Conservation (phyloP, 73 alveolate species). For the Chromera velia region DNA sequence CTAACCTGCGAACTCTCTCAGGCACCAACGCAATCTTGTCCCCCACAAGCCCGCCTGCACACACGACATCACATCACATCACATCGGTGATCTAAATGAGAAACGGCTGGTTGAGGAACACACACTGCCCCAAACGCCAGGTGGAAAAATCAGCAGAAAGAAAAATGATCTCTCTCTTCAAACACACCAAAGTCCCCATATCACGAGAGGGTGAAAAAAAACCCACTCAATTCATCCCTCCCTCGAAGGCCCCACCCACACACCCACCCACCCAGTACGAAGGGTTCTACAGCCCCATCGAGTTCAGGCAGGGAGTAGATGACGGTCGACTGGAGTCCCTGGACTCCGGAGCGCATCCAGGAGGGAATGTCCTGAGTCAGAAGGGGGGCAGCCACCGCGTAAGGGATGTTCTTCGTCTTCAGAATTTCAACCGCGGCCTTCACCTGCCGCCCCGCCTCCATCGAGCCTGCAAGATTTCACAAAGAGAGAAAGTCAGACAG, state of each 20-base stretch:
- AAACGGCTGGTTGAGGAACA: neutral
- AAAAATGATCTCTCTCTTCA: too few relatives aligned
- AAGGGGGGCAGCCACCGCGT: slow-evolving; percentile 39
- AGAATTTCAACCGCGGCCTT: slow-evolving; percentile 6
- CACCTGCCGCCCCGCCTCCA: slow-evolving; percentile 11
- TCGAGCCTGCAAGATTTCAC: too few relatives aligned
- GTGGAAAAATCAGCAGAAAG: too few relatives aligned
- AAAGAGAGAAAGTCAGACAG: too few relatives aligned
- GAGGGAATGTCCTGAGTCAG: slow-evolving; percentile 16
- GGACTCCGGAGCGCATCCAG: neutral
- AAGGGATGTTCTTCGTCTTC: slow-evolving; percentile 31
- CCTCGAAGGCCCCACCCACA: slow-evolving; percentile 18
- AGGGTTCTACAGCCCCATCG: slow-evolving; percentile 39
- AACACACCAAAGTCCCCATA: too few relatives aligned
- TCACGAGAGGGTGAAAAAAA: too few relatives aligned
- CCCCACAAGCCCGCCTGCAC: neutral
- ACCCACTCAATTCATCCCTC: too few relatives aligned
- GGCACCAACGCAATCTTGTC: neutral
- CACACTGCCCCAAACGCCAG: neutral
- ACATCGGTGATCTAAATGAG: neutral
- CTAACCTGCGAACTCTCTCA: neutral
- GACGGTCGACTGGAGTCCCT: neutral
- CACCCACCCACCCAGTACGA: slow-evolving; percentile 23
- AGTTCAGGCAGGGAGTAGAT: slow-evolving; percentile 24
- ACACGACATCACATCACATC: too few relatives aligned